Evolutionary conservation across 2,329 filamentous ascomycete species (phyloP).

Genomic region (Hirsutella thompsonii): DNA sequence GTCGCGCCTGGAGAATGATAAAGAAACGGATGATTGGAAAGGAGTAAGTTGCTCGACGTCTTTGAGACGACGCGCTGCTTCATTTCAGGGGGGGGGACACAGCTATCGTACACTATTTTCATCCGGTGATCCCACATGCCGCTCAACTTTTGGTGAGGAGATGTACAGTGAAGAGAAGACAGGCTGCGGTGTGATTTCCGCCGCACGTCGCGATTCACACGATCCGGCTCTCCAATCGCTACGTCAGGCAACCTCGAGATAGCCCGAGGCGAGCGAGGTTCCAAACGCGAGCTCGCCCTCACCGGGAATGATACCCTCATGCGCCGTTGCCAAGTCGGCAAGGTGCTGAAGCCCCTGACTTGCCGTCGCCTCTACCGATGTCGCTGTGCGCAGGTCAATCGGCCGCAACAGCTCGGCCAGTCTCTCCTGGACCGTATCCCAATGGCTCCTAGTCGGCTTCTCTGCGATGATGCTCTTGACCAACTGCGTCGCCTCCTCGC

Average conservation of each 20-base stretch:
- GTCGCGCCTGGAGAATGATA: too few species aligned
- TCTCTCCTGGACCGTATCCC: slow-evolving; percentile 43
- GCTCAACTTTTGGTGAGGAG: too few species aligned
- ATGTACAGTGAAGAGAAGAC: too few species aligned
- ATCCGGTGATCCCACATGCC: too few species aligned
- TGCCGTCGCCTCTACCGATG: slow-evolving; percentile 24
- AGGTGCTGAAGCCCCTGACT: slow-evolving; percentile 47
- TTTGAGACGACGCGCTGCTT: too few species aligned
- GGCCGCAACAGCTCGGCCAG: slow-evolving; percentile 20
- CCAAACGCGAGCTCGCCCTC: slow-evolving; percentile 18
- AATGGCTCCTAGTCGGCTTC: slow-evolving; percentile 34
- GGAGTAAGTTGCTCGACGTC: too few species aligned
- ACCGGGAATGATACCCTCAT: slow-evolving; percentile 18
- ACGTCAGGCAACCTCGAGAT: slow-evolving; percentile 18
- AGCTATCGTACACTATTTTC: too few species aligned
- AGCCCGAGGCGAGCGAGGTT: slow-evolving; percentile 20
- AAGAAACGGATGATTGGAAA: too few species aligned
- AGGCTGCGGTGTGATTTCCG: too few species aligned
- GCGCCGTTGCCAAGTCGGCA: slow-evolving; percentile 41
- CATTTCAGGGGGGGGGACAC: too few species aligned
- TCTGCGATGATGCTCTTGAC: slow-evolving; percentile 46
- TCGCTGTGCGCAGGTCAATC: slow-evolving; percentile 12
- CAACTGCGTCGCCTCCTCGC: slow-evolving; percentile 41
- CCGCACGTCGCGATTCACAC: too few species aligned
- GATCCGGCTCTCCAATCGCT: neutral